Percentiles rank a stretch among this genome's conserved stretches.
Conservation (phyloP, 352 stramenopile genomes). For the Pythium insidiosum region DNA sequence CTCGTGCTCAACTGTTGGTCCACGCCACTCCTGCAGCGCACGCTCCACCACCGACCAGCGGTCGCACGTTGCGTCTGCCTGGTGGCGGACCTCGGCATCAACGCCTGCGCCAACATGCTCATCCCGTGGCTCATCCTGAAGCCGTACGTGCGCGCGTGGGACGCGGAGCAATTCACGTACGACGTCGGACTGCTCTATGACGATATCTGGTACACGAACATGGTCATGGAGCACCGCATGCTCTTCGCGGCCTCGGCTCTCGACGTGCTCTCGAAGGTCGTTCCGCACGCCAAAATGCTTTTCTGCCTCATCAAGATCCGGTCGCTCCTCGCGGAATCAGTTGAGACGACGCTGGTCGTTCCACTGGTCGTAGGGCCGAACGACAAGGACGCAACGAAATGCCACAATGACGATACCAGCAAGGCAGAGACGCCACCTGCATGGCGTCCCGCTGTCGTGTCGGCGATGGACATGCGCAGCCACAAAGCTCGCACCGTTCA, state of each 20-base stretch:
- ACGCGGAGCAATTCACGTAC: conserved; percentile 23
- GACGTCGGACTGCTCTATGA: conserved; percentile 24
- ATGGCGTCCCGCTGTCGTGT: too few species aligned
- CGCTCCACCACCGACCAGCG: conserved; percentile 6
- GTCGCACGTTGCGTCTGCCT: conserved; percentile 18
- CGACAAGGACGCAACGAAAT: too few species aligned
- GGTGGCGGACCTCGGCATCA: conserved; percentile 17
- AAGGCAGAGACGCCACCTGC: too few species aligned
- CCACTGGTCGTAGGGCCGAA: too few species aligned
- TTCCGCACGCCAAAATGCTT: not conserved
- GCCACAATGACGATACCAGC: too few species aligned
- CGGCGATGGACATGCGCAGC: too few species aligned
- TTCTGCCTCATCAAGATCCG: too few species aligned
- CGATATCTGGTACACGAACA: conserved; percentile 28
- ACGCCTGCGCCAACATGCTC: conserved; percentile 14
- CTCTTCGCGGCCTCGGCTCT: conserved; percentile 14
- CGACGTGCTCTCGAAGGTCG: not conserved
- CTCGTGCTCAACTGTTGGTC: conserved; percentile 32
- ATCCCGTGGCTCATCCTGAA: conserved; percentile 26
- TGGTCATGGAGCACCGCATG: conserved; percentile 37
- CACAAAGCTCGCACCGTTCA: too few species aligned
- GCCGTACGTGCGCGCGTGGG: conserved; percentile 22
- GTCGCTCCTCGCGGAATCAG: too few species aligned
- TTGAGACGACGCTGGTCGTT: too few species aligned
- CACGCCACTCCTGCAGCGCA: conserved; percentile 14